Percentiles rank a stretch among this genome's conserved stretches.
These are phyloP conservation scores for Trifolium dubium DNA, from an alignment of 306 rosid species.

Conservation along the genomic window DNA sequence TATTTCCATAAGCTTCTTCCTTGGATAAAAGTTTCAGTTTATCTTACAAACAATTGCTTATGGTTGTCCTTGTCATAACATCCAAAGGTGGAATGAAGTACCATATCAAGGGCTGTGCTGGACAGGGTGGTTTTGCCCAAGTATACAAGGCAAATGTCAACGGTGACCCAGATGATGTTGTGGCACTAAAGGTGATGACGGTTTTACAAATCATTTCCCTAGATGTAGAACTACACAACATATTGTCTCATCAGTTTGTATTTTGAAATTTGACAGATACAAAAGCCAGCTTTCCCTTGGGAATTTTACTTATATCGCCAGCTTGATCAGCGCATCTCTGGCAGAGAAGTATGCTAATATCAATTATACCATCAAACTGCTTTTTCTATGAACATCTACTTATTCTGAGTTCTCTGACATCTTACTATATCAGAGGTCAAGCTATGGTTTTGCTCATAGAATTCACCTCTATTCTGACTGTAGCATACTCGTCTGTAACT, in stretches of 20 bases:
- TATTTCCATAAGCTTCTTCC: slow-evolving; percentile 22
- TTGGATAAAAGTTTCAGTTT: neutral
- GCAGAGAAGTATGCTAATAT: slow-evolving; percentile 59
- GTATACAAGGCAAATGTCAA: slow-evolving; percentile 76
- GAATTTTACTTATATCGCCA: slow-evolving; percentile 94
- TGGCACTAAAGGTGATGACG: slow-evolving; percentile 79
- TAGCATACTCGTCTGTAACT: slow-evolving; percentile 79
- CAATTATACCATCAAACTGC: slow-evolving; percentile 36
- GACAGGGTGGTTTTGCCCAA: slow-evolving; percentile 92
- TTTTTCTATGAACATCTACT: slow-evolving; percentile 43
- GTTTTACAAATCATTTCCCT: slow-evolving; percentile 1
- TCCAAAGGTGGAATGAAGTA: slow-evolving; percentile 82
- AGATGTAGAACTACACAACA: neutral
- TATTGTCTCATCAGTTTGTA: slow-evolving; percentile 32
- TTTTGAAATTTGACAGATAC: slow-evolving; percentile 64
- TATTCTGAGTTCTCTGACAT: slow-evolving; percentile 46
- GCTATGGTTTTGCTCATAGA: slow-evolving; percentile 78
- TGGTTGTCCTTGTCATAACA: slow-evolving; percentile 40
- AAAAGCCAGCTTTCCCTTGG: slow-evolving; percentile 92
- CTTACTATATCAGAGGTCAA: slow-evolving; percentile 71
- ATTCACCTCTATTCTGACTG: slow-evolving; percentile 80
- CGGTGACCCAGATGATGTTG: slow-evolving; percentile 75
- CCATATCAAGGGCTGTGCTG: slow-evolving; percentile 91
- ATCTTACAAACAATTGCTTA: slow-evolving; percentile 24
- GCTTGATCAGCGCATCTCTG: slow-evolving; percentile 75